These are phyloP conservation scores for Debaryomyces maramus DNA, from an alignment of 805 yeast species.

Conservation along the genomic window DNA sequence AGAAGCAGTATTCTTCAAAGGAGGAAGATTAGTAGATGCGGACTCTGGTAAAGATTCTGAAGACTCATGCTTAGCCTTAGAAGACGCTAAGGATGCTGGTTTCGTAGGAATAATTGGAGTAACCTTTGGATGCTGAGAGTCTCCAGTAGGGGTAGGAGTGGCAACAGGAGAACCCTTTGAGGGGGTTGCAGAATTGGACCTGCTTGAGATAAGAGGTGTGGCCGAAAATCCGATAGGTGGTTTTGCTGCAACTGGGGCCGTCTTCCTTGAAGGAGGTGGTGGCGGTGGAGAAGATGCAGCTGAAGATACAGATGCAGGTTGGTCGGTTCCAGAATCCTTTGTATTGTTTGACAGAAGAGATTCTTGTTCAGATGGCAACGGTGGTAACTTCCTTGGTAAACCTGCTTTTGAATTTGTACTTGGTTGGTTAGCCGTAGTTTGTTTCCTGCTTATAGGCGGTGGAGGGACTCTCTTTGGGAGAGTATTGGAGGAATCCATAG, in stretches of 20 bases:
- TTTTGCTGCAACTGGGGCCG: slow-evolving; percentile 14
- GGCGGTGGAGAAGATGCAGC: slow-evolving; percentile 17
- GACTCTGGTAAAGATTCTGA: slow-evolving; percentile 4
- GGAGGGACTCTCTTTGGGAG: slow-evolving; percentile 33
- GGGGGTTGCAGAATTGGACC: slow-evolving; percentile 32
- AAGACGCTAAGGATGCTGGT: slow-evolving; percentile 28
- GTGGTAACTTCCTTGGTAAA: slow-evolving; percentile 1
- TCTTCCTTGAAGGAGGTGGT: slow-evolving; percentile 21
- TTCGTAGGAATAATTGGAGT: slow-evolving; percentile 41
- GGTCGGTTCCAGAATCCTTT: background rate
- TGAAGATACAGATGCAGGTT: background rate
- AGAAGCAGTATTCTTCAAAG: slow-evolving; percentile 2
- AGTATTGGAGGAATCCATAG: slow-evolving; percentile 7
- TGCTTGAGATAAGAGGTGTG: slow-evolving; percentile 40
- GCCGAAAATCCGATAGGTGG: slow-evolving; percentile 37
- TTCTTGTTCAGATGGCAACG: slow-evolving; percentile 7
- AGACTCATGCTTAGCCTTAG: slow-evolving; percentile 13
- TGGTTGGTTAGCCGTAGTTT: slow-evolving; percentile 1
- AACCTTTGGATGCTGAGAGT: slow-evolving; percentile 3
- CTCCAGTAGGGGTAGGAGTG: slow-evolving; percentile 5
- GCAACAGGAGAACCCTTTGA: slow-evolving; percentile 5
- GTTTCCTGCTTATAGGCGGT: slow-evolving; percentile 24
- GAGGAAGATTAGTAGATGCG: slow-evolving; percentile 10
- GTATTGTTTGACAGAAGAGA: background rate
- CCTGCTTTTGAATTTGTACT: background rate